Conservation (phyloP, 345 rosid species). For the Euphorbia lathyris region DNA sequence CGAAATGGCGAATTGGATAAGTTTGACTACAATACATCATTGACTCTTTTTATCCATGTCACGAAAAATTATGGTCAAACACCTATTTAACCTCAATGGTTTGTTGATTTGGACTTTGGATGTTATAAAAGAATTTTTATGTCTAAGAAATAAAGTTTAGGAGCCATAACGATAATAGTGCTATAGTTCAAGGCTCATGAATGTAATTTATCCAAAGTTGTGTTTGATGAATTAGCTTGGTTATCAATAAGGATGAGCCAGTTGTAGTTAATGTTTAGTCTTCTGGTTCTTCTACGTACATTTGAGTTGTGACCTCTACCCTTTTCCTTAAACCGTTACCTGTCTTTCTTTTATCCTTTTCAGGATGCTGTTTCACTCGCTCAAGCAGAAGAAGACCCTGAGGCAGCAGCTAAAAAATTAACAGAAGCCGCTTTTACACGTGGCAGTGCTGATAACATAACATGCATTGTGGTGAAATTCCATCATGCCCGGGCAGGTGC, state of each 20-base stretch:
- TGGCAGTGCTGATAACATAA: conserved; percentile 96
- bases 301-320: background rate
- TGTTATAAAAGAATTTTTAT: too few relatives aligned
- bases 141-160: background rate
- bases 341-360: background rate
- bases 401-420: conserved; percentile 78
- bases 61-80: too few relatives aligned
- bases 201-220: too few relatives aligned
- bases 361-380: conserved; percentile 91
- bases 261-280: background rate
- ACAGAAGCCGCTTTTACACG: conserved; percentile 76
- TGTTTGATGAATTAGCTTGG: background rate
- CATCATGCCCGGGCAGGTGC: conserved; percentile 44
- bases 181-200: too few relatives aligned
- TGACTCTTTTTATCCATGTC: too few relatives aligned
- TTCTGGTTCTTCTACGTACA: background rate
- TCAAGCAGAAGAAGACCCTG: conserved; percentile 70
- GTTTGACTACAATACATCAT: too few relatives aligned
- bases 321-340: background rate
- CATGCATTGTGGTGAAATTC: conserved; percentile 90
- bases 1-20: too few relatives aligned
- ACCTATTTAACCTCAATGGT: too few relatives aligned
- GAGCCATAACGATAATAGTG: background rate
- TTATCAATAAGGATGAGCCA: background rate
- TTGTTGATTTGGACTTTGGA: too few relatives aligned